Evolutionary conservation across 148 eudicot species (phyloP).

Genomic region (Fagopyrum homotropicum): DNA sequence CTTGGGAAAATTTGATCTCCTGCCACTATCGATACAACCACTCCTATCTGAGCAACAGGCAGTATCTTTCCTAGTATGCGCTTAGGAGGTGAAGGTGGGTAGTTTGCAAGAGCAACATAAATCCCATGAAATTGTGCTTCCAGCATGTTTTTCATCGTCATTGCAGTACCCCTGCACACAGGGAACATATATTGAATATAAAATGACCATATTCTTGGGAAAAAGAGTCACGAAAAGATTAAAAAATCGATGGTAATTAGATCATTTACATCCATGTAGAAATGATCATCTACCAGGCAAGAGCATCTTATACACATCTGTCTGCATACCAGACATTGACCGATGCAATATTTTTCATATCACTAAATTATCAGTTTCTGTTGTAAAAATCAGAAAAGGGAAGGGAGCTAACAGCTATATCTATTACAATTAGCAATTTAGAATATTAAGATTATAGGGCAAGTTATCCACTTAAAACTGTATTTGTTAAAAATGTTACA

Average conservation of each 20-base stretch:
- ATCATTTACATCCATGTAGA: neutral
- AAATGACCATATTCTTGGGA: neutral
- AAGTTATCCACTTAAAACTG: too few relatives aligned
- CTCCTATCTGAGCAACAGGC: slow-evolving; percentile 77
- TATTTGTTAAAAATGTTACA: too few relatives aligned
- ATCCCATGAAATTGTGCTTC: slow-evolving; percentile 80
- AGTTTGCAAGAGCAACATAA: slow-evolving; percentile 67
- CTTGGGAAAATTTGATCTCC: slow-evolving; percentile 96
- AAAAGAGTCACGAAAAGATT: neutral
- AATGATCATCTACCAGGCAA: neutral
- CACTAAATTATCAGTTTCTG: neutral
- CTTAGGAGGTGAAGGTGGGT: slow-evolving; percentile 89
- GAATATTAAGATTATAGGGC: too few relatives aligned
- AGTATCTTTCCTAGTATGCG: slow-evolving; percentile 73
- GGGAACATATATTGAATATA: neutral
- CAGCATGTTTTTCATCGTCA: slow-evolving; percentile 89
- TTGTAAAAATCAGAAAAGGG: neutral
- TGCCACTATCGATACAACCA: slow-evolving; percentile 56
- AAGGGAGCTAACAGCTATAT: neutral
- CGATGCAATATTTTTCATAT: neutral
- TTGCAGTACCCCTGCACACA: slow-evolving; percentile 67
- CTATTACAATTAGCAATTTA: too few relatives aligned
- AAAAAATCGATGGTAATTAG: neutral
- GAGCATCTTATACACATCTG: neutral
- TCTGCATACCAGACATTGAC: neutral